Base-by-base conservation (phyloP, 768 basidiomycete genomes). In the Termitomyces sp. region DNA sequence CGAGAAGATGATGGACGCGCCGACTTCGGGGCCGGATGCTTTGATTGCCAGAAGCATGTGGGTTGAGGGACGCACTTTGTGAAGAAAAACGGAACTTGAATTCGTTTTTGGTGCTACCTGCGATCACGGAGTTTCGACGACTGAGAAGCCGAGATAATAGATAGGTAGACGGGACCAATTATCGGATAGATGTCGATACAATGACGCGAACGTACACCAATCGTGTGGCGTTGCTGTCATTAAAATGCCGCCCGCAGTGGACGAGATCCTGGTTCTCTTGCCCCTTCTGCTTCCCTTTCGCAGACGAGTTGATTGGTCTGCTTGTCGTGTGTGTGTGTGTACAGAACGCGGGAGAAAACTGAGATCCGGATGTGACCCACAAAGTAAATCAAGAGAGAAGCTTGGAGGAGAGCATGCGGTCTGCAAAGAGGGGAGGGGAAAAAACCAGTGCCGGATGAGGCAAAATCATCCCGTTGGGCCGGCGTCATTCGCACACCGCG, bases 21-120 rank as follows among this genome's bases (percentile, higher is more conserved):
- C 58, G 59, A 58, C 60, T 57, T 63, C 59, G 62, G 62, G 57
- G 34, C 62, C 59, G 59, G 20, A 51, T 42, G 15, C 7, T 53
- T 47, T 53, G 50, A 58, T 58, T 24, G 45, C 47, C 26, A 41
- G 8, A 33, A 28, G 41, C 51, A 54, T 53, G 51, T 54, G 57
- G 33, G 53, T 18, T 3, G 22, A 51, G 39, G 51, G 20, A 22
- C 18, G 47, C 34, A 46, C 31, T 10, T 20, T 46, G 34, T 5
- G 12, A 42, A 18, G 20, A 22, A 33, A 29, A 41, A 24, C 20
- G 18, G 7, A 28, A 33, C 13, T 54, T n/a, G 42, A 33, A 20
- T 24, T 55, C 48, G 39, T 52, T 24, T 36, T 54, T 54, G 36
- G 46, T 16, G 20, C 41, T 2, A 9, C 34, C 31, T 24, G 34